Evolutionary conservation across 768 basidiomycete species (phyloP).

Genomic region (Amanita molliuscula): DNA sequence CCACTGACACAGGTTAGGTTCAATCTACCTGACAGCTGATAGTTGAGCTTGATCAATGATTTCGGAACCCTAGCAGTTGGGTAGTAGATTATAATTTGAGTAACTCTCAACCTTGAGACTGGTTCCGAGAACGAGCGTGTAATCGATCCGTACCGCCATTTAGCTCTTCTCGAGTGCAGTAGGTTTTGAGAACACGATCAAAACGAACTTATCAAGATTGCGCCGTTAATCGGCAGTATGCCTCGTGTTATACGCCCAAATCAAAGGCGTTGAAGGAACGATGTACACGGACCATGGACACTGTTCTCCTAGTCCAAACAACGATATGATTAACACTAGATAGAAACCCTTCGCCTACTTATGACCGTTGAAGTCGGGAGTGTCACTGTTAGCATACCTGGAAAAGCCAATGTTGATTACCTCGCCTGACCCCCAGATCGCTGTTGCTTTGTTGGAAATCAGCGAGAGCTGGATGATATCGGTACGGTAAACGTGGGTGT

Average conservation of each 20-base stretch:
- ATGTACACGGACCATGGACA: background rate
- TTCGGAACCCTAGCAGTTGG: no score
- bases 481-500: background rate
- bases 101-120: background rate
- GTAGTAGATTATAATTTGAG: background rate
- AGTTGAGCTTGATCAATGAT: no score
- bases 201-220: background rate
- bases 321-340: background rate
- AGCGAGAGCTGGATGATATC: background rate
- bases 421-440: no score
- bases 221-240: background rate
- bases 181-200: background rate
- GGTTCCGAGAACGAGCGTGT: background rate
- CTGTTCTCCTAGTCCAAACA: background rate
- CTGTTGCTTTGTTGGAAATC: background rate
- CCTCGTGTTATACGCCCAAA: background rate
- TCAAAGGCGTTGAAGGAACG: background rate
- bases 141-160: background rate
- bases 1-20: no score
- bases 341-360: background rate
- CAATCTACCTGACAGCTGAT: no score
- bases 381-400: background rate
- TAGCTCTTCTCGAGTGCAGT: background rate
- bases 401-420: no score
- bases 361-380: background rate